Evolutionary conservation across 805 yeast genomes (phyloP), one percentile per base, ranked within the genome.

Genomic region (Saccharomycopsis fodiens): DNA sequence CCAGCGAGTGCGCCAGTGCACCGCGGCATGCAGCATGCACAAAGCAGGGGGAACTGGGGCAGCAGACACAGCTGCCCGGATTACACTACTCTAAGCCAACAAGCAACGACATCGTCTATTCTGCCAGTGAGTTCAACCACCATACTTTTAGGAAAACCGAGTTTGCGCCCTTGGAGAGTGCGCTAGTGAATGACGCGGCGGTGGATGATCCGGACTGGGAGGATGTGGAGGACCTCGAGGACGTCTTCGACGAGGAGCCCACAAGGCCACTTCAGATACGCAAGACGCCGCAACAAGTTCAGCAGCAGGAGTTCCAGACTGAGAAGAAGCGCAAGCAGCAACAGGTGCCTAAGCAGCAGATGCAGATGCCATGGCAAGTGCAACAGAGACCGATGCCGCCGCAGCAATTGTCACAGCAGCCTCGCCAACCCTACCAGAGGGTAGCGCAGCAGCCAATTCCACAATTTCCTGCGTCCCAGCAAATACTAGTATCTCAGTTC

Each of bases 111-210:
- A 39, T 39, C 8, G 21, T 39, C 3, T 47, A 42, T n/a, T 25
- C 46, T 16, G 35, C 42, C n/a, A 42, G 31, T 20, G 50, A 46
- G 25, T 46, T 42, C 22, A 46, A 46, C 40, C 50, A 46, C 21
- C 46, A 42, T 37, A 38, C 30, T 15, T 37, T 37, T 37, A 31
- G 29, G 27, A 34, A 19, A n/a, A 27, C 22, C 21, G 36, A 32
- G 10, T 48, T 44, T 16, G 22, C 27, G 3, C 51, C 51, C 8
- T 41, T 48, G 35, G 51, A 47, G 12, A 44, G 35, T 21, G 51
- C 43, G 39, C 42, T 37, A 15, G 46, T 41, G 3, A 36, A 38
- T 7, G 42, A 36, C 13, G 21, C 19, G 3, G 35, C 17, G 7
- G n/a, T n/a, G n/a, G 23, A 22, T 22, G 41, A 38, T n/a, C 16